Evolutionary conservation across 257 asterid species (phyloP).

Genomic region (Solanum clarkiae): DNA sequence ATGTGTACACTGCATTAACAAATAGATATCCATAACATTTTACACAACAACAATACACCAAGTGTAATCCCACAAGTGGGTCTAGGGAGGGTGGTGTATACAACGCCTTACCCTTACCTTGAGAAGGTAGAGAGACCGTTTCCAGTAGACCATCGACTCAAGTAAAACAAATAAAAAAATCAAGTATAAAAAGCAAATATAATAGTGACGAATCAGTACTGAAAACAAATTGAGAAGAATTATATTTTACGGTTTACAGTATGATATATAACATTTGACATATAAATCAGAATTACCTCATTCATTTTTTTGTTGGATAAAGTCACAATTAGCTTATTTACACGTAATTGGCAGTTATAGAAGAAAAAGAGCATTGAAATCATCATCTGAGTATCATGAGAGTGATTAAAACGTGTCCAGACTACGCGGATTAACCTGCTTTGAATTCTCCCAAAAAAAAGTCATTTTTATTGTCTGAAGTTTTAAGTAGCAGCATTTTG

Average conservation of each 20-base stretch:
- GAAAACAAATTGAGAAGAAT: neutral
- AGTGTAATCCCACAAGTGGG: no score
- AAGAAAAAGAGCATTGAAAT: neutral
- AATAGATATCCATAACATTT: constrained; percentile 1
- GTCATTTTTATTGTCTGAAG: neutral
- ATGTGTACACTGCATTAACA: constrained; percentile 45
- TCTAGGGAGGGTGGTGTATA: no score
- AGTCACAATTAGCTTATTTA: neutral
- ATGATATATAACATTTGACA: neutral
- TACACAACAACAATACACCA: neutral
- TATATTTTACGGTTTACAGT: neutral
- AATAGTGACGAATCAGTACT: neutral
- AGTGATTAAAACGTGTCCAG: neutral
- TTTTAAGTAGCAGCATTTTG: neutral
- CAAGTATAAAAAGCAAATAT: neutral
- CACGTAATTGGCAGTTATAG: neutral
- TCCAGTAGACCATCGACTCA: neutral
- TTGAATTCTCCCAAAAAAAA: neutral
- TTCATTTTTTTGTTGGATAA: neutral
- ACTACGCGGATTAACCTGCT: neutral
- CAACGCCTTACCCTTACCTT: neutral
- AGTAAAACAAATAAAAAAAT: neutral
- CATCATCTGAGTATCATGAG: neutral
- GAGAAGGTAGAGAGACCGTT: neutral
- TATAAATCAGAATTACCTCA: neutral